Evolutionary conservation across 306 rosid species (phyloP).

Genomic region (Lithocarpus polystachyus): DNA sequence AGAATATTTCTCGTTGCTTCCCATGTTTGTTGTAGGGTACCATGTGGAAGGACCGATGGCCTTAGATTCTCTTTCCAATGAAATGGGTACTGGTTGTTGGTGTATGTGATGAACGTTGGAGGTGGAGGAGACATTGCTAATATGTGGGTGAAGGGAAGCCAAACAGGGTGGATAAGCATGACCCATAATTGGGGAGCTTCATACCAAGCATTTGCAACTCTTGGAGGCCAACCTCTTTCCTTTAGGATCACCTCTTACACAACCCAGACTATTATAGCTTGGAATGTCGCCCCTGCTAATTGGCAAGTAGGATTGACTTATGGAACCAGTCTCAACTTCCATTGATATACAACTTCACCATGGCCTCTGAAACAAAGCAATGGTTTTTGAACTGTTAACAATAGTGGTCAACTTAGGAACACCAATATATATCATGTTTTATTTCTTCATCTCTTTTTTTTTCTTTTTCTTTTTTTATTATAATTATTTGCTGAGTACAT

Average conservation of each 20-base stretch:
- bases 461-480: too few relatives aligned
- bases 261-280: constrained; percentile 46
- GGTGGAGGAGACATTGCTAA: constrained; percentile 79
- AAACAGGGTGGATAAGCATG: constrained; percentile 77
- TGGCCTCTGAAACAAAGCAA: background rate
- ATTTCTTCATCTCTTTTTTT: background rate
- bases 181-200: constrained; percentile 99
- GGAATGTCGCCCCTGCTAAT: constrained; percentile 70
- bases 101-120: constrained; percentile 88
- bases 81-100: constrained; percentile 88
- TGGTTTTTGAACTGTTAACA: background rate
- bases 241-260: constrained; percentile 73
- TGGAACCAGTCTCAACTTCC: constrained; percentile 51
- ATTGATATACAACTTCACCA: constrained; percentile 9
- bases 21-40: constrained; percentile 43
- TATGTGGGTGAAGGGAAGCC: constrained; percentile 82
- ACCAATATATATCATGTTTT: background rate
- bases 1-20: background rate
- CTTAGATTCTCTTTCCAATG: constrained; percentile 72
- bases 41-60: constrained; percentile 61
- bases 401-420: background rate
- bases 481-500: background rate
- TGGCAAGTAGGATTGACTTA: constrained; percentile 71
- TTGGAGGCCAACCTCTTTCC: constrained; percentile 75
- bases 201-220: constrained; percentile 74